Evolutionary conservation across 495 filamentous ascomycete genomes (phyloP).

Genomic region (Astrothelium macrocarpum): DNA sequence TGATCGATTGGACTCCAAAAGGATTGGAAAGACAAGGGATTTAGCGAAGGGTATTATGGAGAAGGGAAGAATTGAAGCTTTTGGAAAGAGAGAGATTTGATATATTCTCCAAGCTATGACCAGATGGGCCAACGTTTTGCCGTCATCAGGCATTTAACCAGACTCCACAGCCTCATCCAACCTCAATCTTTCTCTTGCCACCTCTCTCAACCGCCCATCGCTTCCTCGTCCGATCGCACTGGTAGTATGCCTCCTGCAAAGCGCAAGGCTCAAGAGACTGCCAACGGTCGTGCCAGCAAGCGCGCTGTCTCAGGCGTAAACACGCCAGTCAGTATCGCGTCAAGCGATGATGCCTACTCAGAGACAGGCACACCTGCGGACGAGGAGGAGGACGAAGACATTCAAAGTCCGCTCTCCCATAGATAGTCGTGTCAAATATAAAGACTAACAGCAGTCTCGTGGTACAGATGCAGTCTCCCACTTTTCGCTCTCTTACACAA

Average conservation of each 20-base stretch:
- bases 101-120: neutral
- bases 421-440: constrained; percentile 9
- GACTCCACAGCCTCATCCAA: neutral
- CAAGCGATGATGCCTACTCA: constrained; percentile 18
- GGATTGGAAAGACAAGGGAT: neutral
- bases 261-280: constrained; percentile 19
- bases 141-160: neutral
- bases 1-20: neutral
- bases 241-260: constrained; percentile 11
- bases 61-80: neutral
- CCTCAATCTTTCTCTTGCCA: neutral
- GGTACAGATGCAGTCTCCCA: constrained; percentile 15
- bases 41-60: neutral
- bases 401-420: constrained; percentile 10
- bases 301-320: constrained; percentile 23
- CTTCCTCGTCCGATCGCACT: neutral
- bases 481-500: constrained; percentile 15
- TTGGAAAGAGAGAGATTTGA: neutral
- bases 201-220: neutral
- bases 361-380: constrained; percentile 11
- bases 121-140: neutral
- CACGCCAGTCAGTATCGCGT: constrained; percentile 19
- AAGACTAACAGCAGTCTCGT: constrained; percentile 3
- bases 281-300: constrained; percentile 17
- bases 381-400: constrained; percentile 12